These are phyloP conservation scores for Hypoxylon sp. DNA, from an alignment of 2,329 filamentous ascomycete species.

Conservation along the genomic window DNA sequence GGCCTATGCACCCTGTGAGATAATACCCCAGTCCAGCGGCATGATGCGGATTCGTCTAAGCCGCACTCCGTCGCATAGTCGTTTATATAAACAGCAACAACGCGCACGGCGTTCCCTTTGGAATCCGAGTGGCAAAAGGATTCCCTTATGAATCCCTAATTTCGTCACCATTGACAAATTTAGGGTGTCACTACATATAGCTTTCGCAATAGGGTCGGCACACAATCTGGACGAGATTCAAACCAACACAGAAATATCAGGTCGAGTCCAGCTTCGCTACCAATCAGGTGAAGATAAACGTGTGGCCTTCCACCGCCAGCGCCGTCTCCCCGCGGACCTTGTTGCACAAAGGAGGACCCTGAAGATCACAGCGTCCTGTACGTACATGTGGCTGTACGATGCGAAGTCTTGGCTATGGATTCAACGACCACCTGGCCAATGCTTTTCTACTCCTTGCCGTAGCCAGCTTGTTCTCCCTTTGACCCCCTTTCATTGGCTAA, in stretches of 20 bases:
- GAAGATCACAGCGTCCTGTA: conserved; percentile 49
- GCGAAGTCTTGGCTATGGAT: conserved; percentile 44
- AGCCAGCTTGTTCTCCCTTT: conserved; percentile 40
- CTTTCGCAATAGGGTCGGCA: conserved; percentile 32
- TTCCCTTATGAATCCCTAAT: conserved; percentile 37
- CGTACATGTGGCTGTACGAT: conserved; percentile 48
- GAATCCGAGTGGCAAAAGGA: conserved; percentile 41
- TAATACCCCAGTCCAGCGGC: conserved; percentile 32
- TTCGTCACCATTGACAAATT: conserved; percentile 39
- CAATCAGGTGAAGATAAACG: conserved; percentile 41
- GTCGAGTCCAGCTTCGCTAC: conserved; percentile 32
- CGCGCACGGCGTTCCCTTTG: conserved; percentile 27
- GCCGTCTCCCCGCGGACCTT: conserved; percentile 44
- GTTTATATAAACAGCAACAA: conserved; percentile 48
- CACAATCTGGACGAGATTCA: conserved; percentile 31
- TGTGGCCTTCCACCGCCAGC: conserved; percentile 33
- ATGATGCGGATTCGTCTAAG: conserved; percentile 42
- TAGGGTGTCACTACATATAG: conserved; percentile 40
- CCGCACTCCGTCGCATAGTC: conserved; percentile 39
- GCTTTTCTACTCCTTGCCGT: conserved; percentile 26
- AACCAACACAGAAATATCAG: conserved; percentile 27
- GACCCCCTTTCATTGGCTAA: conserved; percentile 43
- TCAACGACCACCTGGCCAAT: conserved; percentile 43
- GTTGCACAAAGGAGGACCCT: conserved; percentile 50
- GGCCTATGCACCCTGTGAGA: conserved; percentile 38